phyloP scores from a whole-genome alignment of 768 basidiomycete genomes.

The Cystobasidiopsis lactophilus region DNA sequence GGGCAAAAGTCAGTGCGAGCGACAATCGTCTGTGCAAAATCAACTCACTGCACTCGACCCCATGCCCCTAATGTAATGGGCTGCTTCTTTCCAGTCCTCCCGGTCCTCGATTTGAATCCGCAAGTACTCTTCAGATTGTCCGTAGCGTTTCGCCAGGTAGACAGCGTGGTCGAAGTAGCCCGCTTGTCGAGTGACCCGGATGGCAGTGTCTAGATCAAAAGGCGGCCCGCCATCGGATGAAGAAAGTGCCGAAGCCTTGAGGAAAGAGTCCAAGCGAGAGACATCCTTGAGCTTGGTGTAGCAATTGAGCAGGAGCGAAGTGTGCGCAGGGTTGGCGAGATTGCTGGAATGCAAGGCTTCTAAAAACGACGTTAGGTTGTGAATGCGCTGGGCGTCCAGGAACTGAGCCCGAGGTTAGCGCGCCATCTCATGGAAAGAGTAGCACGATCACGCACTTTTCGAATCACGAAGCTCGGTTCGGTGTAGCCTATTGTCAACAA shows the following conservation, averaged over 20 bases:
- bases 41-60: slow-evolving; percentile 53
- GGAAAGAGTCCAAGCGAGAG: slow-evolving; percentile 64
- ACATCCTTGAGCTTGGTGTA: slow-evolving; percentile 94
- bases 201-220: slow-evolving; percentile 91
- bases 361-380: slow-evolving; percentile 82
- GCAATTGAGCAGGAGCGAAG: slow-evolving; percentile 83
- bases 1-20: neutral
- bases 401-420: slow-evolving; percentile 35
- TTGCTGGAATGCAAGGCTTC: slow-evolving; percentile 80
- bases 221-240: slow-evolving; percentile 41
- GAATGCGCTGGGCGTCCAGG: slow-evolving; percentile 84
- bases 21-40: neutral
- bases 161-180: slow-evolving; percentile 88
- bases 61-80: slow-evolving; percentile 53
- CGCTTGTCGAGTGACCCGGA: slow-evolving; percentile 85
- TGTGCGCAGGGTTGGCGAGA: slow-evolving; percentile 86
- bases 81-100: slow-evolving; percentile 54
- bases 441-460: slow-evolving; percentile 52
- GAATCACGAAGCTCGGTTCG: slow-evolving; percentile 85
- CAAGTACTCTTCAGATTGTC: slow-evolving; percentile 75
- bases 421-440: neutral
- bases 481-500: slow-evolving; percentile 69
- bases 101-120: slow-evolving; percentile 87
- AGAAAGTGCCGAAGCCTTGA: slow-evolving; percentile 36
- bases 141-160: slow-evolving; percentile 78